phyloP scores from a whole-genome alignment of 257 asterid genomes.

The Rehmannia glutinosa region DNA sequence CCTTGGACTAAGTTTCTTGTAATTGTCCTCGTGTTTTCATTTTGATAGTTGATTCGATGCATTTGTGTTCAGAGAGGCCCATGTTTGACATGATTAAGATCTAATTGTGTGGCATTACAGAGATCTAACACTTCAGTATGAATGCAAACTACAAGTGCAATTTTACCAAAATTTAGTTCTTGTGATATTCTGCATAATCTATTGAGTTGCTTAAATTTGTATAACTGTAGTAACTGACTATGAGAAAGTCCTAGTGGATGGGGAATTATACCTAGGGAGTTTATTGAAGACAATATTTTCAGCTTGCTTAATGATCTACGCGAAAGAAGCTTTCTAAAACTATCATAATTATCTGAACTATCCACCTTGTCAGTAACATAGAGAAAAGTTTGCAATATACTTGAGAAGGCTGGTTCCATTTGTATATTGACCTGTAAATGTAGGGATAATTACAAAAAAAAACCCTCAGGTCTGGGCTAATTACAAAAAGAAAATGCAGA shows the following conservation, averaged over 20 bases:
- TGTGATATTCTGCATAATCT: background rate
- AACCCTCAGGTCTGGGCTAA: too few species aligned
- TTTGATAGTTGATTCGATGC: background rate
- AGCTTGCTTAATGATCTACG: background rate
- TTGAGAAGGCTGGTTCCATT: too few species aligned
- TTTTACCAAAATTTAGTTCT: background rate
- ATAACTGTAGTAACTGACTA: background rate
- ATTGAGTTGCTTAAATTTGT: background rate
- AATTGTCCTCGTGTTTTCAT: background rate
- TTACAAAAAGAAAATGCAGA: too few species aligned
- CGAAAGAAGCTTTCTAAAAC: background rate
- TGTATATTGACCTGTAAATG: too few species aligned
- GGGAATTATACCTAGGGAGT: background rate
- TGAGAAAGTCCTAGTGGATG: background rate
- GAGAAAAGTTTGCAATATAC: too few species aligned
- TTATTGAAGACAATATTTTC: background rate
- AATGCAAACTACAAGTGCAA: background rate
- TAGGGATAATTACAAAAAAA: too few species aligned
- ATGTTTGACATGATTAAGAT: background rate
- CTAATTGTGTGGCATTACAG: background rate
- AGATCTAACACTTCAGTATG: background rate
- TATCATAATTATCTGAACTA: too few species aligned
- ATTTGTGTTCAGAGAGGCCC: background rate
- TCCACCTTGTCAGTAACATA: too few species aligned
- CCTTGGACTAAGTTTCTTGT: conserved; percentile 2